Conservation (phyloP, 2,329 filamentous ascomycete genomes). For the Aspergillus tamarii region DNA sequence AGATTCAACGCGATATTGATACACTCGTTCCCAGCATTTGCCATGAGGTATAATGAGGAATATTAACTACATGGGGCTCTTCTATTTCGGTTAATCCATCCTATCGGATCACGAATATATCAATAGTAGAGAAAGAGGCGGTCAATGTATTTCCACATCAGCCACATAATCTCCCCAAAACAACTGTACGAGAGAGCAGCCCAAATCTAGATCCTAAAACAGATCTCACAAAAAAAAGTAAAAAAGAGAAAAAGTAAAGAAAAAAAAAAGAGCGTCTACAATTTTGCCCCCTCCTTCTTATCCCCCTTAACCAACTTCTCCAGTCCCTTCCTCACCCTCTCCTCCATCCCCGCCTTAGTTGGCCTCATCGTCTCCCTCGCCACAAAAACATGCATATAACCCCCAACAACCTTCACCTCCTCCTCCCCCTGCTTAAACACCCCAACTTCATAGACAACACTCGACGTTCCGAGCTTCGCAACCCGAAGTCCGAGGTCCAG, state of each 20-base stretch:
- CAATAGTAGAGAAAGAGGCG: not conserved
- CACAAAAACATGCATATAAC: conserved; percentile 89
- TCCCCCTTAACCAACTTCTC: conserved; percentile 52
- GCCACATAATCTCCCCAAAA: not conserved
- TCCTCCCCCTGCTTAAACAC: conserved; percentile 77
- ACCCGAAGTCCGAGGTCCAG: conserved; percentile 82
- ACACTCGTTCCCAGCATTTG: not conserved
- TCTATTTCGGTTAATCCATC: not conserved
- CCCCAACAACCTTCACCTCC: conserved; percentile 78
- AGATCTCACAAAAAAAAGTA: not conserved
- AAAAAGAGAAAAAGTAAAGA: not conserved
- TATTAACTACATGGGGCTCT: not conserved
- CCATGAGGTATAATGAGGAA: not conserved
- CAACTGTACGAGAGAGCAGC: not conserved
- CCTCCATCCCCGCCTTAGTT: conserved; percentile 57
- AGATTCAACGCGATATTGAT: not conserved
- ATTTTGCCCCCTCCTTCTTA: conserved; percentile 25
- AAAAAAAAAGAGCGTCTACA: conserved; percentile 24
- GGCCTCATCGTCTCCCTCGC: conserved; percentile 71
- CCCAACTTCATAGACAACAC: conserved; percentile 86
- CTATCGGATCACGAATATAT: not conserved
- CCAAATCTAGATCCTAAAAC: not conserved
- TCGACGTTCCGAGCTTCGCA: conserved; percentile 80
- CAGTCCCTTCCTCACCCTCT: conserved; percentile 54
- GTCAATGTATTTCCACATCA: not conserved